Percentiles rank a stretch among this genome's conserved stretches.
Evolutionary conservation across 108 stramenopile genomes (phyloP).

Genomic region (Epithemia pelagica): DNA sequence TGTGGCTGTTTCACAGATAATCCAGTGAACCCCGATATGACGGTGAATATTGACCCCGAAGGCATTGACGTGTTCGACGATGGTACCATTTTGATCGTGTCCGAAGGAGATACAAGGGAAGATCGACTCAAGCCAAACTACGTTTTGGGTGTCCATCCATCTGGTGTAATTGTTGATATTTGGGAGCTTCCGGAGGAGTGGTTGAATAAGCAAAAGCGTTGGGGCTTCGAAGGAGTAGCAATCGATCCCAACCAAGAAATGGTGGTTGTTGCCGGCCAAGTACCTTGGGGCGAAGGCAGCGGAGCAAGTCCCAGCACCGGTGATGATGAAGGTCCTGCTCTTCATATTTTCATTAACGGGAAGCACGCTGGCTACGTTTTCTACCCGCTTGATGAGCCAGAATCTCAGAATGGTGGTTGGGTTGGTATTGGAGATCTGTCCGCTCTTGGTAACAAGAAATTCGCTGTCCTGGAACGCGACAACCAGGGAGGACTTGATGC

Average conservation of each 20-base stretch:
- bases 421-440: conserved; percentile 66
- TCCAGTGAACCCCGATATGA: conserved; percentile 47
- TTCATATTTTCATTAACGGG: conserved; percentile 23
- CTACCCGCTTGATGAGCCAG: conserved; percentile 47
- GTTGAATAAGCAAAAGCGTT: conserved; percentile 28
- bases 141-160: conserved; percentile 28
- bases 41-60: conserved; percentile 69
- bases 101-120: conserved; percentile 60
- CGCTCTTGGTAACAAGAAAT: conserved; percentile 31
- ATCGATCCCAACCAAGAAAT: conserved; percentile 20
- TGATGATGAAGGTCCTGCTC: conserved; percentile 34
- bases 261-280: conserved; percentile 54
- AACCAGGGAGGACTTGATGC: conserved; percentile 63
- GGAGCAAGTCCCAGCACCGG: neutral
- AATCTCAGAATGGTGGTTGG: conserved; percentile 65
- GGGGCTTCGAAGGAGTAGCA: conserved; percentile 71
- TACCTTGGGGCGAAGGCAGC: conserved; percentile 14
- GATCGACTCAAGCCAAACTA: conserved; percentile 42
- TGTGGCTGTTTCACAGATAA: conserved; percentile 2
- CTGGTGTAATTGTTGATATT: conserved; percentile 36
- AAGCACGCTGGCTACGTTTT: conserved; percentile 22
- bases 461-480: conserved; percentile 67
- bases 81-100: conserved; percentile 49
- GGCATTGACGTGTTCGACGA: conserved; percentile 43
- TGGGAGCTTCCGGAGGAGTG: conserved; percentile 43